Evolutionary conservation across 129 eudicot species (phyloP).

Genomic region (Pittosporum tobira): DNA sequence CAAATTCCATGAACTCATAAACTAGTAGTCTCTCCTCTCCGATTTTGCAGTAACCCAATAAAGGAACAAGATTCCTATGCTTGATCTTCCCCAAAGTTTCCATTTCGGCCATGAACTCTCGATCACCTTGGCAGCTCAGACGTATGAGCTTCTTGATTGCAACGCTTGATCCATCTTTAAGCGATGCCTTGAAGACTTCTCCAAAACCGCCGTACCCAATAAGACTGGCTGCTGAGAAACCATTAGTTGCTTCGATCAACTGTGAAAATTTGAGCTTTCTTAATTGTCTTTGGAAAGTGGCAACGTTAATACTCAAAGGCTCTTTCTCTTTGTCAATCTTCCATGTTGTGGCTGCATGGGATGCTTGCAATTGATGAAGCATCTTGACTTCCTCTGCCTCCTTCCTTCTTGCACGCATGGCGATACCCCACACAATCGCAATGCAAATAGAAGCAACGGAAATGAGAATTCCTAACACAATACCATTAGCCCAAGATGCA

Average conservation of each 20-base stretch:
- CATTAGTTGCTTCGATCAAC: constrained; percentile 72
- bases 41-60: constrained; percentile 70
- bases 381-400: constrained; percentile 59
- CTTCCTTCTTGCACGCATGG: constrained; percentile 54
- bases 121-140: constrained; percentile 69
- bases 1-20: constrained; percentile 74
- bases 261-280: constrained; percentile 77
- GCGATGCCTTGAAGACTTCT: constrained; percentile 67
- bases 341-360: constrained; percentile 85
- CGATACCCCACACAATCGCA: constrained; percentile 65
- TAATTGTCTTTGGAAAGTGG: constrained; percentile 72
- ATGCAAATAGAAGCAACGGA: constrained; percentile 57
- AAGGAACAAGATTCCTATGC: constrained; percentile 70
- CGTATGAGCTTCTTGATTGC: constrained; percentile 83
- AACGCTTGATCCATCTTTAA: constrained; percentile 73
- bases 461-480: constrained; percentile 63
- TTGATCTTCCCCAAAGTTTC: constrained; percentile 82
- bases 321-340: constrained; percentile 91
- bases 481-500: constrained; percentile 58
- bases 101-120: constrained; percentile 92
- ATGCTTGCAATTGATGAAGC: constrained; percentile 58
- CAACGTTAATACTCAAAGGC: constrained; percentile 79
- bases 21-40: constrained; percentile 76
- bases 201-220: constrained; percentile 93
- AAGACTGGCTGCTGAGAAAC: constrained; percentile 65